A percentile compares a stretch with the other conserved stretches of the same genome.
These are phyloP conservation scores for Cladosporium velox DNA, from an alignment of 2,329 filamentous ascomycete genomes.

Conservation along the genomic window DNA sequence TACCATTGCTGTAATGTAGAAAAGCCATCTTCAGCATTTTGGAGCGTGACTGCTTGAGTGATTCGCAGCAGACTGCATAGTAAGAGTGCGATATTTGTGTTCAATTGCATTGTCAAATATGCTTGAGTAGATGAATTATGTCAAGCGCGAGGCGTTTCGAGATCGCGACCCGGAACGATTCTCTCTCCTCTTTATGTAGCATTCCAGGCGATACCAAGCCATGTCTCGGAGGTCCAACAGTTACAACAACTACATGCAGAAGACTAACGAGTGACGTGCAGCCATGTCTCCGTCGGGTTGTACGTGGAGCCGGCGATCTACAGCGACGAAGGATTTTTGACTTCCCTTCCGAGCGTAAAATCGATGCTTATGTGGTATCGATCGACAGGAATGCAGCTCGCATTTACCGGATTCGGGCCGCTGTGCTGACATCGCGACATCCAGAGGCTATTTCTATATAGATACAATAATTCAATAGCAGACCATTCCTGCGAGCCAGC, in stretches of 20 bases:
- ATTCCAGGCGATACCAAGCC: neutral
- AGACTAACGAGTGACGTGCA: neutral
- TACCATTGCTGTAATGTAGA: constrained; percentile 35
- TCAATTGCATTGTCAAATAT: neutral
- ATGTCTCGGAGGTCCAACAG: neutral
- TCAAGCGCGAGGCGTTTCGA: neutral
- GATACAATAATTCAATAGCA: neutral
- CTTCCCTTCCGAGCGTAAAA: neutral
- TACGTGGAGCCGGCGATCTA: neutral
- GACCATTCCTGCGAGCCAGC: neutral
- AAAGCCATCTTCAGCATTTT: constrained; percentile 32
- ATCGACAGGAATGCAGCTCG: neutral
- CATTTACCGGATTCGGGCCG: neutral
- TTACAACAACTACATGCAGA: neutral
- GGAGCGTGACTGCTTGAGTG: constrained; percentile 26
- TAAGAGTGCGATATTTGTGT: too few species aligned
- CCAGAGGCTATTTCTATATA: neutral
- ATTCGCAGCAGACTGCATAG: neutral
- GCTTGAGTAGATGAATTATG: neutral
- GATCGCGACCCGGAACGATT: neutral
- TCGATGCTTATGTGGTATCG: neutral
- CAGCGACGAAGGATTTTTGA: neutral
- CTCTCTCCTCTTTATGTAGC: neutral
- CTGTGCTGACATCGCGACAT: neutral
- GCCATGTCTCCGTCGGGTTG: neutral